Evolutionary conservation across 768 basidiomycete genomes (phyloP).

Genomic region (Boletus huronensis): DNA sequence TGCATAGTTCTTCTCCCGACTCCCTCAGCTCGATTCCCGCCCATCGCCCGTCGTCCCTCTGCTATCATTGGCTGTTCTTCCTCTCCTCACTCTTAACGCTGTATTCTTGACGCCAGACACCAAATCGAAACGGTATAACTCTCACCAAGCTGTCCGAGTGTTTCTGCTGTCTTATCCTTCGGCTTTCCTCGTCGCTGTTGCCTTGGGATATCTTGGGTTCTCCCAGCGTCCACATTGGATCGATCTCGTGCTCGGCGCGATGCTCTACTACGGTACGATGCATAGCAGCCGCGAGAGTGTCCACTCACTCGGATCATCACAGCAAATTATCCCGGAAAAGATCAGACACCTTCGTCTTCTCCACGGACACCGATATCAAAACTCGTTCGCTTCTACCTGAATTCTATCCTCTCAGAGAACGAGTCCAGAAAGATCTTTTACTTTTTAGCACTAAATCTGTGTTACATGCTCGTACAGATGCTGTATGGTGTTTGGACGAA

Average conservation of each 20-base stretch:
- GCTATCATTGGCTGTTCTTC: constrained; percentile 53
- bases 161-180: constrained; percentile 58
- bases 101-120: constrained; percentile 59
- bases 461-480: constrained; percentile 97
- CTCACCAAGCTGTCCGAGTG: constrained; percentile 51
- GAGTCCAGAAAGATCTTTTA: constrained; percentile 97
- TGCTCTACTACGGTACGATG: constrained; percentile 63
- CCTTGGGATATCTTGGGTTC: constrained; percentile 62
- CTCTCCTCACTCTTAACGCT: constrained; percentile 57
- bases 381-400: constrained; percentile 68
- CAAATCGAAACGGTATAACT: constrained; percentile 42
- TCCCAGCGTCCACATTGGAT: constrained; percentile 55
- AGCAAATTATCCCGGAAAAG: constrained; percentile 54
- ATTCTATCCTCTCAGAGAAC: constrained; percentile 85
- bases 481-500: constrained; percentile 97
- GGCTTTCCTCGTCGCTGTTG: constrained; percentile 43
- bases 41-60: constrained; percentile 53
- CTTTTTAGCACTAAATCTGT: constrained; percentile 90
- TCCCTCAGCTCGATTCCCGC: constrained; percentile 46
- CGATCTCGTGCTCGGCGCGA: constrained; percentile 53
- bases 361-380: constrained; percentile 53
- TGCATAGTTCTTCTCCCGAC: constrained; percentile 5
- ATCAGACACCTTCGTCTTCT: constrained; percentile 39
- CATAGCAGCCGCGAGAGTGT: background rate
- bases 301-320: constrained; percentile 6